Percentiles rank a stretch among this genome's conserved stretches.
phyloP scores from a whole-genome alignment of 2,329 filamentous ascomycete species.

The Fusarium sp. region DNA sequence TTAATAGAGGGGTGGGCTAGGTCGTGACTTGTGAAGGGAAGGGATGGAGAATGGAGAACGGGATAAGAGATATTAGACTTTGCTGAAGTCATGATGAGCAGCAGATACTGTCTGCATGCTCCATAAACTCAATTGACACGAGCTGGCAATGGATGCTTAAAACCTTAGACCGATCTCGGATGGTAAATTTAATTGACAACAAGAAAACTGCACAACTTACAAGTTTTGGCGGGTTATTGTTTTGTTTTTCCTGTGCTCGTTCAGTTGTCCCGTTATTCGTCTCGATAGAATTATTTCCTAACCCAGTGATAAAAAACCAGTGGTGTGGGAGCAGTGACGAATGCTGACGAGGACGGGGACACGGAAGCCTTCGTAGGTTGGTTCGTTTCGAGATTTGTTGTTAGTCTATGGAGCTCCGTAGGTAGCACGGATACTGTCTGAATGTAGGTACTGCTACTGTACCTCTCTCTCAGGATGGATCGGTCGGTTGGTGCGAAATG shows the following conservation, averaged over 20 bases:
- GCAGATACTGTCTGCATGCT: conserved; percentile 11
- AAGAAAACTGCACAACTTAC: conserved; percentile 24
- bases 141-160: not conserved
- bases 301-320: conserved; percentile 30
- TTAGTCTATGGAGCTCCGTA: conserved; percentile 12
- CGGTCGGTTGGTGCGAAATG: not conserved
- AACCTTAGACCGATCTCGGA: not conserved
- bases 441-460: not conserved
- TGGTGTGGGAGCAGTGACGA: conserved; percentile 43
- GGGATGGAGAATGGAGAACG: conserved; percentile 26
- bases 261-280: conserved; percentile 13
- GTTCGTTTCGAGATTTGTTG: conserved; percentile 31
- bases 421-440: not conserved
- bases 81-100: conserved; percentile 26
- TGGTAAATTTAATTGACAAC: not conserved
- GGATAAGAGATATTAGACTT: conserved; percentile 20
- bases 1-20: conserved; percentile 25
- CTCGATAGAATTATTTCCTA: conserved; percentile 24
- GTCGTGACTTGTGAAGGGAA: not conserved
- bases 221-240: not conserved
- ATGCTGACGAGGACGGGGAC: conserved; percentile 32
- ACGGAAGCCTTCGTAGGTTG: conserved; percentile 10
- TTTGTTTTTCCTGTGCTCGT: conserved; percentile 7
- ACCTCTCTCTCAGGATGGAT: conserved; percentile 34
- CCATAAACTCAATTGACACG: conserved; percentile 8